A percentile compares a stretch with the other conserved stretches of the same genome.
Conservation (phyloP, 129 eudicot genomes). For the Dittrichia graveolens region DNA sequence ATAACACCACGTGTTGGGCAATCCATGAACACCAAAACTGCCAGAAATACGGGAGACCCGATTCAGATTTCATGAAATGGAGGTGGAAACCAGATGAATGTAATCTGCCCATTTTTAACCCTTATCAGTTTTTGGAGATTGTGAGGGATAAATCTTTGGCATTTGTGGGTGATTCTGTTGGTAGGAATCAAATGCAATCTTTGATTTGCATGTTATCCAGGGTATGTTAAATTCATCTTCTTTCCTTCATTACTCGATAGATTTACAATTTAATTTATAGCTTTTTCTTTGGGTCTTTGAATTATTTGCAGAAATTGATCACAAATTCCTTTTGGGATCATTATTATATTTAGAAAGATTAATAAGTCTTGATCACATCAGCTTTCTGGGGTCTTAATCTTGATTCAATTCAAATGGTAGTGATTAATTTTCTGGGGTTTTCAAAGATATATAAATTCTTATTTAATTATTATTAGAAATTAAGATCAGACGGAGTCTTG, state of each 20-base stretch:
- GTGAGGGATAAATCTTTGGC: slow-evolving; percentile 65
- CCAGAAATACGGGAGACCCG: slow-evolving; percentile 67
- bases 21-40: slow-evolving; percentile 91
- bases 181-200: slow-evolving; percentile 77
- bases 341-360: slow-evolving; percentile 12
- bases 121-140: slow-evolving; percentile 59
- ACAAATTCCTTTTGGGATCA: too few relatives aligned
- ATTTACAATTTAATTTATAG: background rate
- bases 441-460: too few relatives aligned
- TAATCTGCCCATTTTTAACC: slow-evolving; percentile 56
- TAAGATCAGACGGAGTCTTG: too few relatives aligned
- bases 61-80: slow-evolving; percentile 65
- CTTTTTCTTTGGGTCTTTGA: background rate
- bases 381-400: too few relatives aligned
- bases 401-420: too few relatives aligned
- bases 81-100: slow-evolving; percentile 78
- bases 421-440: too few relatives aligned
- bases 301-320: background rate
- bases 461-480: too few relatives aligned
- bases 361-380: slow-evolving; percentile 12
- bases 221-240: slow-evolving; percentile 39
- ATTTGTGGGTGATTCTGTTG: slow-evolving; percentile 88
- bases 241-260: background rate
- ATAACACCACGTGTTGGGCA: slow-evolving; percentile 63
- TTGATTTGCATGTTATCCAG: slow-evolving; percentile 73